These are phyloP conservation scores for Mesembryanthemum crystallinum DNA, from an alignment of 148 eudicot species.

Conservation along the genomic window DNA sequence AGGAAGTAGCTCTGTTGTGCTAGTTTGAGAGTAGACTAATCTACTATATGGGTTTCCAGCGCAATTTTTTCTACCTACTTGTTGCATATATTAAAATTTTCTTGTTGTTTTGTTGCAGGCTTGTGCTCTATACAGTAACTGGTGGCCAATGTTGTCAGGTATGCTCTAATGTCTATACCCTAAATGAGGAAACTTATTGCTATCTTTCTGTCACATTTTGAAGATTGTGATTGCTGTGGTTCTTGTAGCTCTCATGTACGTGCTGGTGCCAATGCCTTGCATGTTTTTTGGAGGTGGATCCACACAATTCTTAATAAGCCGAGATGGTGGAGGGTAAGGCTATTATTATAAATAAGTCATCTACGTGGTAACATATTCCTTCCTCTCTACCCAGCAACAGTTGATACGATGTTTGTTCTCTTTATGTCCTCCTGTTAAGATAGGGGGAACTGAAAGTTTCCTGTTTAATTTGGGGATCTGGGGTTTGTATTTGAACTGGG, in stretches of 20 bases:
- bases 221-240: conserved; percentile 9
- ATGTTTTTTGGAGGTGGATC: conserved; percentile 97
- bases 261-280: conserved; percentile 97
- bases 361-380: not conserved
- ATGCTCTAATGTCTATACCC: conserved; percentile 11
- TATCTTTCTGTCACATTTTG: conserved; percentile 6
- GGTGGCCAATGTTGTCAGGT: conserved; percentile 99
- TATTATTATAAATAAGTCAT: not conserved
- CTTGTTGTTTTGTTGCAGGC: conserved; percentile 55
- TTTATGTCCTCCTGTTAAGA: too few species aligned
- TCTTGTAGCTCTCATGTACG: conserved; percentile 92
- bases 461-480: too few species aligned
- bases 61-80: conserved; percentile 1
- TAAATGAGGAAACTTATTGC: not conserved
- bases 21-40: not conserved
- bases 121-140: conserved; percentile 86
- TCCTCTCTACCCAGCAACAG: not conserved
- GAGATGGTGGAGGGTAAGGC: conserved; percentile 98
- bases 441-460: too few species aligned
- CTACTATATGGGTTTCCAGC: not conserved
- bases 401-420: not conserved
- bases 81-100: not conserved
- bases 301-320: conserved; percentile 80
- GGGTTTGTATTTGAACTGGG: not conserved
- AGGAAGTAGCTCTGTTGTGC: not conserved